These are phyloP conservation scores for Stropharia rugosoannulata DNA, from an alignment of 768 basidiomycete species.

Conservation along the genomic window DNA sequence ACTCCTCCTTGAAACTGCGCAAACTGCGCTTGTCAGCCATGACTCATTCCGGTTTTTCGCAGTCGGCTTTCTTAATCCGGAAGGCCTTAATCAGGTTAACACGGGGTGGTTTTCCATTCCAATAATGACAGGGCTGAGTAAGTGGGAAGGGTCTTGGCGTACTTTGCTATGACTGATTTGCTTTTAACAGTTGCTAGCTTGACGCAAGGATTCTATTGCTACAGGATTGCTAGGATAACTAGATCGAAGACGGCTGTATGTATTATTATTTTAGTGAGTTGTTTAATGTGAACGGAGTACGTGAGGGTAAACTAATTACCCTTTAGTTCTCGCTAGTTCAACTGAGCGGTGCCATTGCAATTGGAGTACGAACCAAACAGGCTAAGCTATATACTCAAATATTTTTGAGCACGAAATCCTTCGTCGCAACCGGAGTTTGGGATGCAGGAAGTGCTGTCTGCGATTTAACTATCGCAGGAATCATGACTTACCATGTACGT, in stretches of 20 bases:
- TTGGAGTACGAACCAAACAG: background rate
- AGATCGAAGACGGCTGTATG: background rate
- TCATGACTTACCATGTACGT: conserved; percentile 1
- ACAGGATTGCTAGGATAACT: background rate
- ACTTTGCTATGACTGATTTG: background rate
- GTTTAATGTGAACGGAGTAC: background rate
- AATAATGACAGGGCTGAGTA: background rate
- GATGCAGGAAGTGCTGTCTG: background rate
- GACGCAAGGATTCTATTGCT: background rate
- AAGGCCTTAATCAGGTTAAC: background rate
- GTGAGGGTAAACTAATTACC: background rate
- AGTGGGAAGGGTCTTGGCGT: background rate
- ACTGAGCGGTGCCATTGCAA: background rate
- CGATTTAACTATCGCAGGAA: background rate
- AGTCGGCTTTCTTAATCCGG: background rate
- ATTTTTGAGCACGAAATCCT: background rate
- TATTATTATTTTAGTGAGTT: background rate
- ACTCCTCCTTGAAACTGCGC: background rate
- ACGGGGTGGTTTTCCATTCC: background rate
- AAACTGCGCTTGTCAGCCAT: background rate
- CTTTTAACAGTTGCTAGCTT: background rate
- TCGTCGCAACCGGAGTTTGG: background rate
- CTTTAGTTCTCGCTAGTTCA: background rate
- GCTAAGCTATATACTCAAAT: background rate
- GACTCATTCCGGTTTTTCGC: background rate